Evolutionary conservation across 768 basidiomycete species (phyloP).

Genomic region (Suillus lakei): DNA sequence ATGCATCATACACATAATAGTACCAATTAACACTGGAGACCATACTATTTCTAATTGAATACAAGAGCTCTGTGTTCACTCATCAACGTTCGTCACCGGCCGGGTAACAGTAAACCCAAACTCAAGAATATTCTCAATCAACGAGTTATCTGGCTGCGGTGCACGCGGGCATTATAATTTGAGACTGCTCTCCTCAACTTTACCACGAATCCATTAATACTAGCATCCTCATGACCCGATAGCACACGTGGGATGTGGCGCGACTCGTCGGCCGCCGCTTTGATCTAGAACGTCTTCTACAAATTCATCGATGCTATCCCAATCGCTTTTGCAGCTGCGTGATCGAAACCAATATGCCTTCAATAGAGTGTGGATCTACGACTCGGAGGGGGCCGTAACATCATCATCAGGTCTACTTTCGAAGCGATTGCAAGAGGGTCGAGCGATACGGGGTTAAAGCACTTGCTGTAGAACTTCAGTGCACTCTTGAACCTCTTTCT

Average conservation of each 20-base stretch:
- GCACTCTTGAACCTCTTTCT: slow-evolving; percentile 75
- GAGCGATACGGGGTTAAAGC: slow-evolving; percentile 70
- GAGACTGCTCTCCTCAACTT: slow-evolving; percentile 54
- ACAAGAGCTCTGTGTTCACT: background rate
- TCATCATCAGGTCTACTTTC: slow-evolving; percentile 30
- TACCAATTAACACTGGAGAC: too few relatives aligned
- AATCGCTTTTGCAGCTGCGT: slow-evolving; percentile 11
- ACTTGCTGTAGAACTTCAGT: slow-evolving; percentile 77
- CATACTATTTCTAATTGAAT: too few relatives aligned
- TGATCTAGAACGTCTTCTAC: slow-evolving; percentile 57
- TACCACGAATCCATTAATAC: slow-evolving; percentile 52
- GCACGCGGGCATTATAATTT: slow-evolving; percentile 44
- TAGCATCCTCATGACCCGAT: slow-evolving; percentile 59
- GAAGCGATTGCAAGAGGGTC: slow-evolving; percentile 37
- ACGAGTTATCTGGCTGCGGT: background rate
- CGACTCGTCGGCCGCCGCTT: slow-evolving; percentile 69
- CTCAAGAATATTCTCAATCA: too few relatives aligned
- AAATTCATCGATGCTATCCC: background rate
- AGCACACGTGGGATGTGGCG: slow-evolving; percentile 63
- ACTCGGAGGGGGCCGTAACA: slow-evolving; percentile 21
- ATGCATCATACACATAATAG: too few relatives aligned
- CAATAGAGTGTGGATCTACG: slow-evolving; percentile 21
- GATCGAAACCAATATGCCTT: slow-evolving; percentile 1
- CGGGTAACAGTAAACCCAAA: background rate
- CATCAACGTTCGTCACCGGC: background rate